phyloP scores from a whole-genome alignment of 1,139 yeast genomes.

The Schwanniomyces etchellsii region DNA sequence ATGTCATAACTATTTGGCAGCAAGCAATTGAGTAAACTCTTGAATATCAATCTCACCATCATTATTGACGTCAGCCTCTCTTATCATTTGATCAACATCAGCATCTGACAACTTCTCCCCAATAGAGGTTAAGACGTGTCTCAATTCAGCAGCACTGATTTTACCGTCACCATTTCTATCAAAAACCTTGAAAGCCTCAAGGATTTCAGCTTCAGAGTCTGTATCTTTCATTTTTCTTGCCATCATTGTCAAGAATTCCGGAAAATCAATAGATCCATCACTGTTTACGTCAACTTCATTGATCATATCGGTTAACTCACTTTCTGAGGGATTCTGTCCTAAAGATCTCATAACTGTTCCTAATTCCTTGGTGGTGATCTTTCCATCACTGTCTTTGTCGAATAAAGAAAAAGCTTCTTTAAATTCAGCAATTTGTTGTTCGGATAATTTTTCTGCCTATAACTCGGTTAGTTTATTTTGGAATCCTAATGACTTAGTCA shows the following conservation, averaged over 20 bases:
- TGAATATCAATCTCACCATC: slow-evolving; percentile 95
- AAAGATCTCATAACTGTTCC: slow-evolving; percentile 98
- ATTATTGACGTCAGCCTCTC: slow-evolving; percentile 92
- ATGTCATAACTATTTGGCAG: slow-evolving; percentile 30
- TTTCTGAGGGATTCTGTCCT: slow-evolving; percentile 95
- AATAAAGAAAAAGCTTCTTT: slow-evolving; percentile 96
- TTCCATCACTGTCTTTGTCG: slow-evolving; percentile 94
- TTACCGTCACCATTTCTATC: slow-evolving; percentile 94
- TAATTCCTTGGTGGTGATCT: slow-evolving; percentile 90
- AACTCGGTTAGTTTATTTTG: neutral
- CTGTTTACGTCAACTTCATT: slow-evolving; percentile 95
- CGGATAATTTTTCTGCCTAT: slow-evolving; percentile 82
- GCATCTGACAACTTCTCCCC: slow-evolving; percentile 95
- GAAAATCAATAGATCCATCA: slow-evolving; percentile 91
- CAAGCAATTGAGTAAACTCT: slow-evolving; percentile 81
- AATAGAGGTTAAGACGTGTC: slow-evolving; percentile 93
- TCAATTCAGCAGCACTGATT: slow-evolving; percentile 91
- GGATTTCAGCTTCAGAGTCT: slow-evolving; percentile 93
- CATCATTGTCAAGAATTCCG: slow-evolving; percentile 78
- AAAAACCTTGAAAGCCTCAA: slow-evolving; percentile 96
- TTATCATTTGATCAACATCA: slow-evolving; percentile 94
- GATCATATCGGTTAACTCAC: slow-evolving; percentile 92
- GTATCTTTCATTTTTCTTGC: slow-evolving; percentile 96
- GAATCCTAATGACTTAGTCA: too few relatives aligned
- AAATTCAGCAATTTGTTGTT: slow-evolving; percentile 94